Evolutionary conservation across 1,284 basidiomycete species (phyloP).

Genomic region (Sanghuangporus weigelae): DNA sequence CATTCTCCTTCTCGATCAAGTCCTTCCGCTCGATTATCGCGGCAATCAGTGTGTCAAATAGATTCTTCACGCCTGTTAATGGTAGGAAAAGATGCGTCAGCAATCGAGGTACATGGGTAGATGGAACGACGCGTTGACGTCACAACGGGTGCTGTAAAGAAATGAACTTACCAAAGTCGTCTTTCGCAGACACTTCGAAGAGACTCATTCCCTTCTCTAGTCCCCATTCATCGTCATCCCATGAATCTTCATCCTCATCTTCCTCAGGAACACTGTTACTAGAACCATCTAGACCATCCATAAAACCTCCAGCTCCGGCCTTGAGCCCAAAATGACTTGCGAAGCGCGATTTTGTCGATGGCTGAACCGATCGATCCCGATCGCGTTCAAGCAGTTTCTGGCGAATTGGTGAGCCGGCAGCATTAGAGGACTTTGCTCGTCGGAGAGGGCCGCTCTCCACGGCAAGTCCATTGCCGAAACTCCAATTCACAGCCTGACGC

Average conservation of each 20-base stretch:
- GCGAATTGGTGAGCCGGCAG: conserved; percentile 7
- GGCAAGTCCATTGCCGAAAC: conserved; percentile 9
- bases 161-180: conserved; percentile 58
- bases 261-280: conserved; percentile 65
- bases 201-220: conserved; percentile 76
- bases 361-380: conserved; percentile 4
- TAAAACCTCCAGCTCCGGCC: conserved; percentile 39
- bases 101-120: background rate
- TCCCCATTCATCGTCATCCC: conserved; percentile 69
- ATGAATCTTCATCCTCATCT: conserved; percentile 39
- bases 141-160: background rate
- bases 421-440: conserved; percentile 17
- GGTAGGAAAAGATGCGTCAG: background rate
- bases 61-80: conserved; percentile 59
- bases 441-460: conserved; percentile 3
- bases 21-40: conserved; percentile 75
- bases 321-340: conserved; percentile 44
- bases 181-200: conserved; percentile 83
- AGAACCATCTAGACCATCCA: conserved; percentile 51
- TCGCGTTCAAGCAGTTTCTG: conserved; percentile 12
- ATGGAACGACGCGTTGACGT: background rate
- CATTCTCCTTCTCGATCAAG: conserved; percentile 72
- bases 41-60: conserved; percentile 72
- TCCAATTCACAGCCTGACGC: conserved; percentile 7
- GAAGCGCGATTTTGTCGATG: conserved; percentile 41